Evolutionary conservation across 108 stramenopile species (phyloP), one percentile per base, ranked within the genome.

Genomic region (Stephanodiscus minutulus): DNA sequence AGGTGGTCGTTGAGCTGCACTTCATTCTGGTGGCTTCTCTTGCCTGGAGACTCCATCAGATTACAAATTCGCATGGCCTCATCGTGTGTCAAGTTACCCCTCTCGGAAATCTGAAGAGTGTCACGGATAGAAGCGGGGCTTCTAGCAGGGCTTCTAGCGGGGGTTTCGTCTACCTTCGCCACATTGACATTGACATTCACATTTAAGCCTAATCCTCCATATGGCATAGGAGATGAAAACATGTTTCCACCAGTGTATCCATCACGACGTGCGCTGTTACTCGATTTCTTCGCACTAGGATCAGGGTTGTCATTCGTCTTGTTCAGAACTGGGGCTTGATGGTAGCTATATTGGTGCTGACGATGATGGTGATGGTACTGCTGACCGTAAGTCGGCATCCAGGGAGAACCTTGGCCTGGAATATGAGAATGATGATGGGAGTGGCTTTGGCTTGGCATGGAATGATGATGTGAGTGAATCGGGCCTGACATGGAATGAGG

Each of bases 11-110:
- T 27, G 9, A 25, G 22, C 50, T 55, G 25, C 36, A 29, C 53
- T 53, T 37, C 24, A 44, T 68, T 9, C 35, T 43, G 50, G 25
- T 29, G 29, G 27, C 21, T 17, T 21, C 36, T 29, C 43, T 57
- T 60, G 20, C 59, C 59, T 43, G 59, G 59, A 60, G 59, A 60
- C 35, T 35, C 61, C 52, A 72, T 63, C 15, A 72, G 44, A 18
- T 36, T 41, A 41, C 29, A 55, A 36, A 72, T 39, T 31, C 60
- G 58, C 52, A 64, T 53, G 36, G 71, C 62, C 11, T 72, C 71
- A 31, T 72, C 71, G 35, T 72, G 71, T 13, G 71, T 53, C 43
- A 55, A 29, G 17, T 33, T 70, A 53, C 22, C 24, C 39, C 44
- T 28, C 37, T 44, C 29, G n/a, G 43, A 21, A 31, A 31, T 20